Evolutionary conservation across 768 basidiomycete species (phyloP), one percentile per base, ranked within the genome.

Genomic region (Trichaptum fuscoviolaceum): DNA sequence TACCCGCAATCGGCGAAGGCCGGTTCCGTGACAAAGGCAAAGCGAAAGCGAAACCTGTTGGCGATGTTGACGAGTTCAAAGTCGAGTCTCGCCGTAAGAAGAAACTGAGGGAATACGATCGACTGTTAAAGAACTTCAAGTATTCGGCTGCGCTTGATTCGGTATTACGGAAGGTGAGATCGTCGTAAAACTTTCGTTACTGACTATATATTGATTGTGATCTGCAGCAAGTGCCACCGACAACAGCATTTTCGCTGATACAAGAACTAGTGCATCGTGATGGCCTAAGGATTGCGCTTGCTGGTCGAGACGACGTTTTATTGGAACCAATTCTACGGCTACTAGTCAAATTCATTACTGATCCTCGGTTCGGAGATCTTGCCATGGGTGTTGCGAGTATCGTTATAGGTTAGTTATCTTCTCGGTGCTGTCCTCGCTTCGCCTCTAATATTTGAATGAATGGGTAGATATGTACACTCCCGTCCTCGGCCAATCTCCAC

Each of bases 61-160:
- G 85, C 10, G 90, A 92, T 71, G 80, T 81, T 2, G 84, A 92
- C 66, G 96, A 98, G 74, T 83, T 92, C 65, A 86, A 85, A 69
- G 84, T 96, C 18, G 90, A 94, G 77, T 87, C 82, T 65, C 85
- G 85, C 74, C 83, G 89, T 67, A 85, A 78, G 74, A 88, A 84
- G 74, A 84, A 86, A 68, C 78, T 99, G 61, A 90, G 85, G 75
- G 90, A 93, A 65, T 97, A 97, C 77, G 97, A 99, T 75, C 86
- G 86, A 71, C 79, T 93, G 63, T 81, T 99, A 62, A 99, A 99
- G 76, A 82, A 79, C 52, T 99, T 99, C 83, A 93, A 92, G 73
- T 99, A 99, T 76, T 90, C 91, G 8, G 94, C 94, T 36, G 97
- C 97, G 5, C 78, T 99, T 65, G 96, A 99, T 77, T 87, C 93